Conservation (phyloP, 2,329 filamentous ascomycete species). For the Emergomyces orientalis region DNA sequence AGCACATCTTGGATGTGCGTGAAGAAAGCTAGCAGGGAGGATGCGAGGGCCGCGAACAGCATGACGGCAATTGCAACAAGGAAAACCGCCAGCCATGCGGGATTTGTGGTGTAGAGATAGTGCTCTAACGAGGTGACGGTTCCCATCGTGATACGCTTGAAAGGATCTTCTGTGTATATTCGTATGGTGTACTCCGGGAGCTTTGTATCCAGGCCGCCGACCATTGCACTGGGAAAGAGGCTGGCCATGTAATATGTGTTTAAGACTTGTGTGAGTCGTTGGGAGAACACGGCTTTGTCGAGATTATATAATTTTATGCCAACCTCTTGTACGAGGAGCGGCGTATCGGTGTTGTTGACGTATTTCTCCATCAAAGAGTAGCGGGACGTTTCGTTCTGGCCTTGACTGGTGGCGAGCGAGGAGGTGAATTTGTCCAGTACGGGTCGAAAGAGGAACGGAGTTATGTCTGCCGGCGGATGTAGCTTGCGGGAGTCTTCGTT, state of each 20-base stretch:
- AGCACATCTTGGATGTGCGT: conserved; percentile 5
- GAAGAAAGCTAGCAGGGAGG: not conserved
- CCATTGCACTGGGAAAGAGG: conserved; percentile 8
- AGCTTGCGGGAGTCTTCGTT: conserved; percentile 3
- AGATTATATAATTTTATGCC: not conserved
- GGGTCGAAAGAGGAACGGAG: conserved; percentile 5
- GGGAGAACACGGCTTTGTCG: conserved; percentile 4
- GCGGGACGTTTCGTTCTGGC: not conserved
- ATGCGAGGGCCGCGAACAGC: conserved; percentile 3
- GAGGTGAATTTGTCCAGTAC: not conserved
- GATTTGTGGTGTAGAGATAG: conserved; percentile 1
- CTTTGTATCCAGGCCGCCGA: not conserved
- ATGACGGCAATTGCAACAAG: not conserved
- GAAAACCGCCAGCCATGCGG: conserved; percentile 6
- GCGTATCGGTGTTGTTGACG: conserved; percentile 11
- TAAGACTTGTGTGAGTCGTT: conserved; percentile 8
- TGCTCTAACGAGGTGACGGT: not conserved
- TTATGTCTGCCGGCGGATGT: conserved; percentile 10
- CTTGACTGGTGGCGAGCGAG: not conserved
- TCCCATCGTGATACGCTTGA: not conserved
- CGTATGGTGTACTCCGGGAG: not conserved
- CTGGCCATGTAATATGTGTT: conserved; percentile 12
- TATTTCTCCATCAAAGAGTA: not conserved
- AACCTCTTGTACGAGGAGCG: conserved; percentile 1
- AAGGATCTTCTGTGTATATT: not conserved